Evolutionary conservation across 2,329 filamentous ascomycete genomes (phyloP).

Genomic region (Acephala macrosclerotiorum): DNA sequence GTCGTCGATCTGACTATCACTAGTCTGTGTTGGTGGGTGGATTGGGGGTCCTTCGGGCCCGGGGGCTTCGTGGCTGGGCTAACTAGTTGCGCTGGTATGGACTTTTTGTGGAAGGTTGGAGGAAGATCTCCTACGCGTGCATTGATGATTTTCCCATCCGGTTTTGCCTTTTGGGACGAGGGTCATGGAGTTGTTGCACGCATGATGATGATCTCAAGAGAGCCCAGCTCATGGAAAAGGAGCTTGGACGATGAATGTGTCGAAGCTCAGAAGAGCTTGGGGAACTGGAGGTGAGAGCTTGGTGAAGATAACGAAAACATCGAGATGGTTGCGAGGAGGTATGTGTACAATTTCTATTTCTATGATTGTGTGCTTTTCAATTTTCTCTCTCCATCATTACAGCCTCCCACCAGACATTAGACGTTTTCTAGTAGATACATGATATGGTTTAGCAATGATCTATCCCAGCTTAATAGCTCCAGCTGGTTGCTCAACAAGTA

Average conservation of each 20-base stretch:
- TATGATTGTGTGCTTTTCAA: neutral
- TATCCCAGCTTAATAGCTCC: conserved; percentile 36
- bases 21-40: neutral
- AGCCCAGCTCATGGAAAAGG: neutral
- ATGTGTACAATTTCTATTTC: conserved; percentile 6
- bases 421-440: neutral
- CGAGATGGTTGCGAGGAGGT: neutral
- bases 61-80: neutral
- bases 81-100: neutral
- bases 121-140: neutral
- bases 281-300: neutral
- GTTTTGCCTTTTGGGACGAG: neutral
- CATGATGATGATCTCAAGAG: neutral
- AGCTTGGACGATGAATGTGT: neutral
- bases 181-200: neutral
- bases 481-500: conserved; percentile 48
- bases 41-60: neutral
- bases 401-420: neutral
- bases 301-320: neutral
- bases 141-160: neutral
- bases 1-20: neutral
- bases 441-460: neutral
- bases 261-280: neutral
- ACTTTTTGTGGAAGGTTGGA: neutral
- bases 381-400: neutral